Conservation (phyloP, 352 stramenopile genomes). For the Pythium dissotocum region DNA sequence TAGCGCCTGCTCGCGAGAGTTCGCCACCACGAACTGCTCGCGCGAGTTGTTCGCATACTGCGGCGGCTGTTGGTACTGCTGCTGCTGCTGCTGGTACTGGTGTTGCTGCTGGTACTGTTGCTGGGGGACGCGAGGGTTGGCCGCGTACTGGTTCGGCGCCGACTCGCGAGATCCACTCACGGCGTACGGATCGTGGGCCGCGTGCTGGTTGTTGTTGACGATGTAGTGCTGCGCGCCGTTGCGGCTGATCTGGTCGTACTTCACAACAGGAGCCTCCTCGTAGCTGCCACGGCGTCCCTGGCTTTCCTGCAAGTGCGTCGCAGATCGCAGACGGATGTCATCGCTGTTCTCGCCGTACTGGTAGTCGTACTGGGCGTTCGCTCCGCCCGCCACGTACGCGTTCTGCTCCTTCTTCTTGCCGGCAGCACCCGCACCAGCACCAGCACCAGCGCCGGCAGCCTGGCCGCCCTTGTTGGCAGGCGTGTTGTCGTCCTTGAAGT, state of each 20-base stretch:
- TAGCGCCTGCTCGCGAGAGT: conserved; percentile 27
- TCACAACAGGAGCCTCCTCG: conserved; percentile 7
- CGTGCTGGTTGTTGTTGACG: conserved; percentile 19
- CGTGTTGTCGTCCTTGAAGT: conserved; percentile 34
- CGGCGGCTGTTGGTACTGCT: conserved; percentile 12
- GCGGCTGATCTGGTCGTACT: conserved; percentile 27
- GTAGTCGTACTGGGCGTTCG: conserved; percentile 30
- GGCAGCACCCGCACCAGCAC: too few relatives aligned
- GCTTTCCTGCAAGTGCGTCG: conserved; percentile 26
- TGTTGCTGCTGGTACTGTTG: background rate
- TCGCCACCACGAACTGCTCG: conserved; percentile 22
- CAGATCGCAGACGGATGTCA: conserved; percentile 34
- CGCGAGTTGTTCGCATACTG: conserved; percentile 17
- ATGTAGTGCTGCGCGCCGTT: conserved; percentile 36
- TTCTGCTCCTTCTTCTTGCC: conserved; percentile 24
- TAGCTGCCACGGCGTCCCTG: conserved; percentile 7
- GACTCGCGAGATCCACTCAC: background rate
- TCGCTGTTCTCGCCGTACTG: conserved; percentile 24
- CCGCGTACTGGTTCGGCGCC: background rate
- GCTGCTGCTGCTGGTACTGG: conserved; percentile 12
- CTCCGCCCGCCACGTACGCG: conserved; percentile 24
- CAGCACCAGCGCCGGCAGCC: background rate
- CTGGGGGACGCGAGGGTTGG: background rate
- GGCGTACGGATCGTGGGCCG: conserved; percentile 21
- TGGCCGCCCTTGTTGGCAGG: conserved; percentile 8